A percentile compares a stretch with the other conserved stretches of the same genome.
These are phyloP conservation scores for Sugiyamaella paludigena DNA, from an alignment of 1,139 yeast genomes.

Conservation along the genomic window DNA sequence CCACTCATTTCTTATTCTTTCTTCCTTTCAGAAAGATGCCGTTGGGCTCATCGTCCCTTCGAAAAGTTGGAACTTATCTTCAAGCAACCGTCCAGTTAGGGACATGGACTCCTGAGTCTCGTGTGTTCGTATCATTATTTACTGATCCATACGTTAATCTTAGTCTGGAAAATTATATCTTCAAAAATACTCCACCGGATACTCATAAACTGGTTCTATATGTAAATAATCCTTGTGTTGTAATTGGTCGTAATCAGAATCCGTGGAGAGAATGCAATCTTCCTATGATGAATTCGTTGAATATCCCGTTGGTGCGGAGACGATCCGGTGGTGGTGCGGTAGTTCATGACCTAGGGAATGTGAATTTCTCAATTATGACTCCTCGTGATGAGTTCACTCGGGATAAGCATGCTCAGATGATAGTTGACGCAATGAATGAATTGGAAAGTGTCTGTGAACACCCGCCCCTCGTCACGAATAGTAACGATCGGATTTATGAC, in stretches of 20 bases:
- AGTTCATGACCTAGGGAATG: slow-evolving; percentile 91
- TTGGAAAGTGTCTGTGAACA: slow-evolving; percentile 7
- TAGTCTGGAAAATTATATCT: slow-evolving; percentile 79
- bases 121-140: slow-evolving; percentile 46
- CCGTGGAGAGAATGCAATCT: slow-evolving; percentile 87
- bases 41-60: too few species aligned
- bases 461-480: neutral
- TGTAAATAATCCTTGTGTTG: slow-evolving; percentile 78
- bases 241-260: slow-evolving; percentile 93
- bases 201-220: slow-evolving; percentile 55
- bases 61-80: neutral
- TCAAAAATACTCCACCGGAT: slow-evolving; percentile 55
- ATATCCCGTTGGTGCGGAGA: slow-evolving; percentile 73
- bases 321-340: slow-evolving; percentile 97
- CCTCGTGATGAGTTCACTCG: slow-evolving; percentile 66
- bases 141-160: slow-evolving; percentile 73
- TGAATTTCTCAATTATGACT: slow-evolving; percentile 80
- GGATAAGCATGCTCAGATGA: slow-evolving; percentile 54
- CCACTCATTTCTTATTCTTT: too few species aligned
- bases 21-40: too few species aligned
- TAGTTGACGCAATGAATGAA: slow-evolving; percentile 52
- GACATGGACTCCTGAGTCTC: slow-evolving; percentile 5
- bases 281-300: slow-evolving; percentile 50
- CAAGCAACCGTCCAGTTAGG: slow-evolving; percentile 4
- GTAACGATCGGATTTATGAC: neutral